These are phyloP conservation scores for Rhizopus sp. DNA, from an alignment of 371 early-diverging fungal genomes.

Conservation along the genomic window DNA sequence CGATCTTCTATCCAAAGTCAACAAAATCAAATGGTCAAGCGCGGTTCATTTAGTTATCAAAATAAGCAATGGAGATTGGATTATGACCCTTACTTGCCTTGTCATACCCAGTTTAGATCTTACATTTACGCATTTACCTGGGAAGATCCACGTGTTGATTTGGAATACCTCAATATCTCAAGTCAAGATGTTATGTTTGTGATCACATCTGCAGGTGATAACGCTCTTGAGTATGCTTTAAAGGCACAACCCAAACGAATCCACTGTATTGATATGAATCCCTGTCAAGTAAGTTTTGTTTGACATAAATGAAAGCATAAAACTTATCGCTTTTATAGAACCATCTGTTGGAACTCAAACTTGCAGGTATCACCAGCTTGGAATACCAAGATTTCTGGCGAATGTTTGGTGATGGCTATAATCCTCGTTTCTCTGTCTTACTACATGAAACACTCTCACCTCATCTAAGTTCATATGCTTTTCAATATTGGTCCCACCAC, in stretches of 20 bases:
- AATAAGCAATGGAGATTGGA: constrained; percentile 64
- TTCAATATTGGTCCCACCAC: constrained; percentile 80
- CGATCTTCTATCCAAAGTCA: constrained; percentile 25
- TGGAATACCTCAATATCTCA: constrained; percentile 67
- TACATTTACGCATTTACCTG: constrained; percentile 90
- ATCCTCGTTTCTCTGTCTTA: constrained; percentile 60
- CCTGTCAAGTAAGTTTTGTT: constrained; percentile 64
- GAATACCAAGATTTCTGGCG: constrained; percentile 75
- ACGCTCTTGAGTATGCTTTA: constrained; percentile 80
- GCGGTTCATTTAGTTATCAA: constrained; percentile 26
- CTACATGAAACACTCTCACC: constrained; percentile 74
- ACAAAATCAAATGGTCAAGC: neutral
- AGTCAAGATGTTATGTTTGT: constrained; percentile 74
- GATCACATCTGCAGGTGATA: constrained; percentile 88
- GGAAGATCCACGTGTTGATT: constrained; percentile 84
- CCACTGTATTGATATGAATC: constrained; percentile 88
- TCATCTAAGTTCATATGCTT: constrained; percentile 70
- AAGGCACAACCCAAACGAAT: constrained; percentile 69
- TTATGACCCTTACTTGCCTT: constrained; percentile 65
- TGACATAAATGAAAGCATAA: neutral
- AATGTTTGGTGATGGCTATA: constrained; percentile 79
- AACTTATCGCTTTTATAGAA: constrained; percentile 41
- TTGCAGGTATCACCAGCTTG: constrained; percentile 67
- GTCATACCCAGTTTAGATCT: constrained; percentile 76
- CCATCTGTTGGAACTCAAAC: constrained; percentile 82